Conservation (phyloP, 129 eudicot species). For the Dittrichia graveolens region DNA sequence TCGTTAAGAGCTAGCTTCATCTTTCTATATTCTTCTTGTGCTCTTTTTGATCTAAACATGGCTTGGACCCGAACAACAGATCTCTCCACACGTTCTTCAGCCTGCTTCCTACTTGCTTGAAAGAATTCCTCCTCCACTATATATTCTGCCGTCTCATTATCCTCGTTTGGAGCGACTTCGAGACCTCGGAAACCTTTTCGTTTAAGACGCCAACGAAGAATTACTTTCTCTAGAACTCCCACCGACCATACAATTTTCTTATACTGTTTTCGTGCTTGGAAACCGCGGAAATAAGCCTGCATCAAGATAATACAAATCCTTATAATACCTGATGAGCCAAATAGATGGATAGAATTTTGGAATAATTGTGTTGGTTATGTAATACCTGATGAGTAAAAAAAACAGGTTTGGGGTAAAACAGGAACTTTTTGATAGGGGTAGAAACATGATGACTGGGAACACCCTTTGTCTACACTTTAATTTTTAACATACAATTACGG, state of each 20-base stretch:
- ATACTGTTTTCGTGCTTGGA: conserved; percentile 81
- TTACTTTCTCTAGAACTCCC: conserved; percentile 91
- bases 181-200: conserved; percentile 93
- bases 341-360: neutral
- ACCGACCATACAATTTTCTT: conserved; percentile 84
- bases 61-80: conserved; percentile 93
- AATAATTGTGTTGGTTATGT: too few relatives aligned
- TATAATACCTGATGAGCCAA: neutral
- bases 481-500: too few relatives aligned
- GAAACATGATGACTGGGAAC: too few relatives aligned
- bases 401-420: too few relatives aligned
- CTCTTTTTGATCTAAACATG: conserved; percentile 89
- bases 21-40: conserved; percentile 85
- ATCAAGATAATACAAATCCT: neutral
- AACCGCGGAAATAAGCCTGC: conserved; percentile 90
- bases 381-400: too few relatives aligned
- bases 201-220: conserved; percentile 85
- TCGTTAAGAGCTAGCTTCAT: conserved; percentile 69
- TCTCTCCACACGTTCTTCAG: conserved; percentile 96
- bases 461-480: too few relatives aligned
- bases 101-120: conserved; percentile 81
- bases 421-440: too few relatives aligned
- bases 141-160: conserved; percentile 39
- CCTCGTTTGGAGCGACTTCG: conserved; percentile 40
- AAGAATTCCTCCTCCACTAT: conserved; percentile 77